Percentiles rank a stretch among this genome's conserved stretches.
These are phyloP conservation scores for Arthrobotrys conoides DNA, from an alignment of 2,329 filamentous ascomycete genomes.

Conservation along the genomic window DNA sequence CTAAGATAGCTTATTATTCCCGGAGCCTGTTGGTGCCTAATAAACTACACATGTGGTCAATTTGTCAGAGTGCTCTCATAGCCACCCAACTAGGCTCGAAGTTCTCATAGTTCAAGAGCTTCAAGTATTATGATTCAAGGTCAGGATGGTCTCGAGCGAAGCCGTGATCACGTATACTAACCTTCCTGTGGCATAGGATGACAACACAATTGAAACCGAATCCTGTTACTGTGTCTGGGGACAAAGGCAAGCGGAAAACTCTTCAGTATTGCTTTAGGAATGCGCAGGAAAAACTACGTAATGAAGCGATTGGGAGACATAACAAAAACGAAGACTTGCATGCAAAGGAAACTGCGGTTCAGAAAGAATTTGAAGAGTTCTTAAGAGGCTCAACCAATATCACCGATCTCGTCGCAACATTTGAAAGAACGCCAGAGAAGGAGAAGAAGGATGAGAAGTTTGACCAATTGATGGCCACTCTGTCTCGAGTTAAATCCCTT, in stretches of 20 bases:
- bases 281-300: constrained; percentile 6
- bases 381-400: too few species aligned
- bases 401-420: background rate
- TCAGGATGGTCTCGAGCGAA: too few species aligned
- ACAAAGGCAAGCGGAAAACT: background rate
- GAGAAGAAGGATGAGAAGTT: constrained; percentile 1
- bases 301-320: background rate
- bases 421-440: background rate
- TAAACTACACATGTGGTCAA: too few species aligned
- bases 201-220: background rate
- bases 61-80: too few species aligned
- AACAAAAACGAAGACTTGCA: background rate
- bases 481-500: constrained; percentile 16
- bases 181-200: too few species aligned
- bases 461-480: constrained; percentile 27
- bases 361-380: background rate
- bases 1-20: too few species aligned
- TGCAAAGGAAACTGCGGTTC: background rate
- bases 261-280: constrained; percentile 19
- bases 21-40: too few species aligned
- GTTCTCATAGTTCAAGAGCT: too few species aligned
- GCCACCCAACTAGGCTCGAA: too few species aligned
- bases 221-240: too few species aligned
- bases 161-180: too few species aligned
- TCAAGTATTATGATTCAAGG: too few species aligned